A percentile compares a stretch with the other conserved stretches of the same genome.
phyloP scores from a whole-genome alignment of 163 green algal species.

The Chlamydomonas reinhardtii region DNA sequence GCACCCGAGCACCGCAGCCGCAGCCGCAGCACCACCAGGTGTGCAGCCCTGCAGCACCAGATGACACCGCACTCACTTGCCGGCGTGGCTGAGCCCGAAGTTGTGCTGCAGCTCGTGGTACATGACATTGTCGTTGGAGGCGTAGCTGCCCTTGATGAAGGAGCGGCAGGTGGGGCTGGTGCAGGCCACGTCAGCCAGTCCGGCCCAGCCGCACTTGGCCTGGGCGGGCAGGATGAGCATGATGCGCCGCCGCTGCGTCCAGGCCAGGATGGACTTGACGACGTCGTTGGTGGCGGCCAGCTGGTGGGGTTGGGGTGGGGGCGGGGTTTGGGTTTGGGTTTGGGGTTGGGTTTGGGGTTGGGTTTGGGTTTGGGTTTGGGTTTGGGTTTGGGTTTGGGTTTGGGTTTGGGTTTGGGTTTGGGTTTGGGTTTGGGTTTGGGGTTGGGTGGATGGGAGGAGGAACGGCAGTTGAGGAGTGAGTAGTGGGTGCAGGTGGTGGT shows the following conservation, averaged over 20 bases:
- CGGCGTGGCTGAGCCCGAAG: background rate
- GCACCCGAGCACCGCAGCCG: too few relatives aligned
- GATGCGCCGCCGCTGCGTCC: background rate
- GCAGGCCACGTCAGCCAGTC: background rate
- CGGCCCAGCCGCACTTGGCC: background rate
- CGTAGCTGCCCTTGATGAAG: background rate
- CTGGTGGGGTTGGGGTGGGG: background rate
- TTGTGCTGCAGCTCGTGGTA: constrained; percentile 27
- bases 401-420: too few relatives aligned
- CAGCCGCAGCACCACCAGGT: too few relatives aligned
- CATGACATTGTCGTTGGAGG: background rate
- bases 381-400: too few relatives aligned
- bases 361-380: background rate
- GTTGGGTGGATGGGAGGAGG: too few relatives aligned
- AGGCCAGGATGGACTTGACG: background rate
- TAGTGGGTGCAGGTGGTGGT: too few relatives aligned
- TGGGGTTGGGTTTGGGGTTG: too few relatives aligned
- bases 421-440: too few relatives aligned
- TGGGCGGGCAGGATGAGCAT: background rate
- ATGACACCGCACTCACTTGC: constrained; percentile 1
- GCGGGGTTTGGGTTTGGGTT: background rate
- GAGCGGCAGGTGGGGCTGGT: background rate
- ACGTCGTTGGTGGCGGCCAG: background rate
- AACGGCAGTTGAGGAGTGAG: too few relatives aligned
- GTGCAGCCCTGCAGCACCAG: too few relatives aligned